Evolutionary conservation across 352 stramenopile genomes (phyloP).

Genomic region (Globisporangium mamillatum): DNA sequence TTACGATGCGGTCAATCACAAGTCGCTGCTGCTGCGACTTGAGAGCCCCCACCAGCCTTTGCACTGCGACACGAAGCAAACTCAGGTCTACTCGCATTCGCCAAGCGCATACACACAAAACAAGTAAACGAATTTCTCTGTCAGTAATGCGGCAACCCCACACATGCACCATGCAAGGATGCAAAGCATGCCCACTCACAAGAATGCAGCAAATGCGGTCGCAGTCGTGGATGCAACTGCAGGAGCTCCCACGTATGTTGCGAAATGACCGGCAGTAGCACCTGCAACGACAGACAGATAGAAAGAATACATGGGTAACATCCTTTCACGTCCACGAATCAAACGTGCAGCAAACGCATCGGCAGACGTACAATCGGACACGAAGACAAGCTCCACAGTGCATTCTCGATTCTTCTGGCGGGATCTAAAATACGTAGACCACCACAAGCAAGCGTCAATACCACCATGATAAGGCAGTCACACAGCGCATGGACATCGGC

Average conservation of each 20-base stretch:
- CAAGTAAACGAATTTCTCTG: background rate
- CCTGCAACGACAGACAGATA: background rate
- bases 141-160: background rate
- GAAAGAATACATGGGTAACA: background rate
- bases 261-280: background rate
- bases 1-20: constrained; percentile 5
- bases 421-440: constrained; percentile 17
- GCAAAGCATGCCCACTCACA: constrained; percentile 12
- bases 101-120: background rate
- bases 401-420: constrained; percentile 26
- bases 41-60: background rate
- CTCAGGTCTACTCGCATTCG: background rate
- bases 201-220: constrained; percentile 9
- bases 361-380: background rate
- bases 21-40: background rate
- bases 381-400: constrained; percentile 22
- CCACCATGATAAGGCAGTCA: background rate
- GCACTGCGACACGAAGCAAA: background rate
- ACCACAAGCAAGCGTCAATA: background rate
- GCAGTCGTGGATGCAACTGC: constrained; percentile 23
- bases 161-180: background rate
- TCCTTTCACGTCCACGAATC: background rate
- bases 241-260: constrained; percentile 18
- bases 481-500: background rate
- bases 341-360: background rate